Evolutionary conservation across 2,329 filamentous ascomycete species (phyloP).

Genomic region (Harringtonia lauricola): DNA sequence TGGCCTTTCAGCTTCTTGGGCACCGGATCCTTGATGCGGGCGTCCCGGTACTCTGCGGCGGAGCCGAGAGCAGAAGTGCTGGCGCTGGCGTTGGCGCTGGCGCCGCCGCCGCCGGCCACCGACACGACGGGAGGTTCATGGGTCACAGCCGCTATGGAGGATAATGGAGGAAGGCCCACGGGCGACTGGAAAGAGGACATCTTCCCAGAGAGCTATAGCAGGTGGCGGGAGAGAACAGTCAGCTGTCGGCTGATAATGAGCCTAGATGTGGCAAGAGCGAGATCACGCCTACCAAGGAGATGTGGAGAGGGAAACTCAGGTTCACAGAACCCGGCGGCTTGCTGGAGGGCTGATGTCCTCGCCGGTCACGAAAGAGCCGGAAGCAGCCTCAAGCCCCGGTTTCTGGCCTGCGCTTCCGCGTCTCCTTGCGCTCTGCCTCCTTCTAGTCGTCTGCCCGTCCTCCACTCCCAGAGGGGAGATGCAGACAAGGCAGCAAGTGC

Average conservation of each 20-base stretch:
- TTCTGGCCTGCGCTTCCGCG: no score
- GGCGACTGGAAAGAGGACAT: conserved; percentile 9
- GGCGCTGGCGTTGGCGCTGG: not conserved
- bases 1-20: conserved; percentile 52
- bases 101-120: no score
- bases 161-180: conserved; percentile 10
- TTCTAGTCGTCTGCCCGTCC: no score
- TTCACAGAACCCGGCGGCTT: no score
- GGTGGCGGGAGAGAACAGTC: not conserved
- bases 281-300: no score
- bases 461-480: no score
- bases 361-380: no score
- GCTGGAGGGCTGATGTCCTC: no score
- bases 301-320: no score
- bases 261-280: not conserved
- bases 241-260: not conserved
- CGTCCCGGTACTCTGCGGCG: conserved; percentile 23
- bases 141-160: conserved; percentile 7
- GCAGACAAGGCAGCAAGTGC: no score
- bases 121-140: conserved; percentile 1
- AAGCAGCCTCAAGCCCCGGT: no score
- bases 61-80: not conserved
- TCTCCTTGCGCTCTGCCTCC: no score
- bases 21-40: conserved; percentile 44
- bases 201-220: not conserved